Evolutionary conservation across 495 filamentous ascomycete genomes (phyloP).

Genomic region (Aspergillus asperescens): DNA sequence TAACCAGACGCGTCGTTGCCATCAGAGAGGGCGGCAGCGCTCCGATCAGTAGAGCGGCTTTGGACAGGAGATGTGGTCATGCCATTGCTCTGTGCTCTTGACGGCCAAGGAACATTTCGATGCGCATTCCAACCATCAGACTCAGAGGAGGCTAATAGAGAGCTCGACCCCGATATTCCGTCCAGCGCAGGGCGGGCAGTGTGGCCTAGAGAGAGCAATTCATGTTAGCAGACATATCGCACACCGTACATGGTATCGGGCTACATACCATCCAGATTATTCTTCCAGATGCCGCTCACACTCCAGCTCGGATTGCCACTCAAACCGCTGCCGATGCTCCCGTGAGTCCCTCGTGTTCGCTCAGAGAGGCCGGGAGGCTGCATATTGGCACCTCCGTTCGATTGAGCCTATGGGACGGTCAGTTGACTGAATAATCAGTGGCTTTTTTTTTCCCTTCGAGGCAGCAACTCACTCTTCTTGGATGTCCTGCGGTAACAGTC

Average conservation of each 20-base stretch:
- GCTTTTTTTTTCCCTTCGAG: too few relatives aligned
- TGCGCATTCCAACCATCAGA: constrained; percentile 52
- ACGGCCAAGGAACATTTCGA: constrained; percentile 50
- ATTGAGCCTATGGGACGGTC: constrained; percentile 28
- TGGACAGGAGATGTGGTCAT: constrained; percentile 49
- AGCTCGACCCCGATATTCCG: constrained; percentile 59
- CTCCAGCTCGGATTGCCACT: constrained; percentile 49
- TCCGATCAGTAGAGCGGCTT: constrained; percentile 40
- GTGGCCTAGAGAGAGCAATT: constrained; percentile 19
- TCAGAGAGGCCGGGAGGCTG: constrained; percentile 40
- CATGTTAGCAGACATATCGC: not conserved
- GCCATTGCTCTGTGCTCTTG: constrained; percentile 37
- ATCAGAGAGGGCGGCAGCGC: constrained; percentile 35
- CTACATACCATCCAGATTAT: constrained; percentile 41
- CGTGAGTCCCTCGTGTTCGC: constrained; percentile 33
- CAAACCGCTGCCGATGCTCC: constrained; percentile 41
- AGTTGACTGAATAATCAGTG: not conserved
- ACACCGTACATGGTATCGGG: not conserved
- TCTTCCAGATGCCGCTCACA: constrained; percentile 56
- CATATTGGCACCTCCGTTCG: constrained; percentile 37
- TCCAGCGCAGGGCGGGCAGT: constrained; percentile 33
- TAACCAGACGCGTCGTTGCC: constrained; percentile 36
- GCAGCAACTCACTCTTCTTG: too few relatives aligned
- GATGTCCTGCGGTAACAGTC: constrained; percentile 39
- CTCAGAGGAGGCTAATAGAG: constrained; percentile 59